Evolutionary conservation across 257 asterid species (phyloP).

Genomic region (Dorcoceras hygrometricum): DNA sequence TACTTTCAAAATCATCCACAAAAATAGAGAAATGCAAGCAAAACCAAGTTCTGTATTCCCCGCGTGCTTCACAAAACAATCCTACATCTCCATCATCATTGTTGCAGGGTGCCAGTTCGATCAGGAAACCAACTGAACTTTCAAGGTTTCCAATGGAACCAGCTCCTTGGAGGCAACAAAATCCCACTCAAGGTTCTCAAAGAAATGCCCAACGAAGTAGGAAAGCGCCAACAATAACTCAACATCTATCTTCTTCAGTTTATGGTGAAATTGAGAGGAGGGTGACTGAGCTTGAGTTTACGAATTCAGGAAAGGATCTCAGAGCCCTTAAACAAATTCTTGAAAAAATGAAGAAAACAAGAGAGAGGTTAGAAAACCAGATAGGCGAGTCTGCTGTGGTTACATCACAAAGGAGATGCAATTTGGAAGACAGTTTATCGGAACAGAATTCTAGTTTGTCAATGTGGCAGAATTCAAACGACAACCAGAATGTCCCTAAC

Average conservation of each 20-base stretch:
- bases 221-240: constrained; percentile 35
- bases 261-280: constrained; percentile 84
- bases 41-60: constrained; percentile 34
- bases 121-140: constrained; percentile 34
- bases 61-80: constrained; percentile 35
- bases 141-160: constrained; percentile 75
- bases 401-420: constrained; percentile 33
- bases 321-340: constrained; percentile 92
- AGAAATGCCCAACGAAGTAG: constrained; percentile 37
- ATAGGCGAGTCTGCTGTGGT: constrained; percentile 36
- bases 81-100: constrained; percentile 45
- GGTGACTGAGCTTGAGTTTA: constrained; percentile 74
- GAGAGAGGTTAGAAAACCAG: constrained; percentile 47
- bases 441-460: constrained; percentile 29
- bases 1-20: constrained; percentile 28
- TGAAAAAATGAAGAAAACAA: constrained; percentile 78
- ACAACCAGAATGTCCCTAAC: constrained; percentile 31
- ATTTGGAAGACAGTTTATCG: constrained; percentile 24
- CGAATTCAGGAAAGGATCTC: constrained; percentile 79
- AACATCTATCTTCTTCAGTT: constrained; percentile 51
- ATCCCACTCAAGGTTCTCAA: constrained; percentile 38
- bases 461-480: constrained; percentile 27
- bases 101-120: constrained; percentile 27
- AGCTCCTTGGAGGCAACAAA: constrained; percentile 80
- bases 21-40: constrained; percentile 35